Evolutionary conservation across 139 green algal genomes (phyloP).

Genomic region (Volvox africanus): DNA sequence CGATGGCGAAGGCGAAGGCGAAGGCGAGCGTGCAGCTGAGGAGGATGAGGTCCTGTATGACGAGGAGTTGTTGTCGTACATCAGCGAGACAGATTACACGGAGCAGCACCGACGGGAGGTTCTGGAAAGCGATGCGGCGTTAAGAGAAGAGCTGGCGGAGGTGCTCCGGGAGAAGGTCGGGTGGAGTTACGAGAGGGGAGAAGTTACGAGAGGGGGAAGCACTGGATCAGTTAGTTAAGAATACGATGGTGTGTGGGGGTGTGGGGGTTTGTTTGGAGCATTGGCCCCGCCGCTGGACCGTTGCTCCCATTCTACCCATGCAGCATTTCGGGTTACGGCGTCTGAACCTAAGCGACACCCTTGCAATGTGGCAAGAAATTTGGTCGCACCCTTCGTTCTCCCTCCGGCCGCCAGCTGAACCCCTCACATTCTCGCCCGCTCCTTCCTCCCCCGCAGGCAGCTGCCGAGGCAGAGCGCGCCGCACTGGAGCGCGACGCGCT

Average conservation of each 20-base stretch:
- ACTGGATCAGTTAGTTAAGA: too few relatives aligned
- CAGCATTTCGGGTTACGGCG: too few relatives aligned
- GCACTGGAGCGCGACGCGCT: constrained; percentile 29
- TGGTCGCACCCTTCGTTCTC: too few relatives aligned
- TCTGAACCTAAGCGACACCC: too few relatives aligned
- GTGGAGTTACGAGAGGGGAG: background rate
- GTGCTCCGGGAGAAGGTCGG: constrained; percentile 37
- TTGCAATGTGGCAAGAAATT: too few relatives aligned
- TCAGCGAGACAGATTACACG: constrained; percentile 45
- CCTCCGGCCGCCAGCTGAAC: too few relatives aligned
- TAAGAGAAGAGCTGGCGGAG: constrained; percentile 45
- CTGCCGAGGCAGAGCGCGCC: constrained; percentile 30
- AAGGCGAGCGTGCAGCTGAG: background rate
- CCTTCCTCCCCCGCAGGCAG: background rate
- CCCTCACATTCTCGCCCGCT: too few relatives aligned
- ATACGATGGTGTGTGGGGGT: too few relatives aligned
- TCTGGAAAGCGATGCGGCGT: constrained; percentile 37
- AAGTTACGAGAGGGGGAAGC: too few relatives aligned
- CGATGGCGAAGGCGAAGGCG: background rate
- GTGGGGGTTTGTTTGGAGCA: too few relatives aligned
- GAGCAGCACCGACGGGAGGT: constrained; percentile 36
- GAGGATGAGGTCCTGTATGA: constrained; percentile 54
- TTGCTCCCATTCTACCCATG: too few relatives aligned
- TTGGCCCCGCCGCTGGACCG: too few relatives aligned
- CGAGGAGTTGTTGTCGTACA: constrained; percentile 49